These are phyloP conservation scores for sweet orange (Citrus sinensis) DNA, from an alignment of 345 rosid genomes.

Conservation along the genomic window DNA sequence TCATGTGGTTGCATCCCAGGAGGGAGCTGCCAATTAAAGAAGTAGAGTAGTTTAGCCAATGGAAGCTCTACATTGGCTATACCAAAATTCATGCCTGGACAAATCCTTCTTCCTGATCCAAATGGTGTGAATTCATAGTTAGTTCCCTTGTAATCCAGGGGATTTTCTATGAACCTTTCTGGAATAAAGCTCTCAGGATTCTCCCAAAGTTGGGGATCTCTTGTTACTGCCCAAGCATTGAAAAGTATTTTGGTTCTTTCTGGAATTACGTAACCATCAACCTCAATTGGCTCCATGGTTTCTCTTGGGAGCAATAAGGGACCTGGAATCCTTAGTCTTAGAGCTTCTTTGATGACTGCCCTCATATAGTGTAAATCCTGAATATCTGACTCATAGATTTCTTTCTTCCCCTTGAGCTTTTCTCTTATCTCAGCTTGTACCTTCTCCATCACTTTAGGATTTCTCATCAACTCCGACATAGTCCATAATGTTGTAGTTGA, in stretches of 20 bases:
- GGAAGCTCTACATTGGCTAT: conserved; percentile 2
- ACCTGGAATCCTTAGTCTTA: background rate
- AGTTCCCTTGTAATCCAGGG: background rate
- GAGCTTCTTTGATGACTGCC: conserved; percentile 1
- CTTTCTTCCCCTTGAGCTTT: background rate
- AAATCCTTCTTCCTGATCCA: conserved; percentile 7
- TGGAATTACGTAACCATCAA: conserved; percentile 1
- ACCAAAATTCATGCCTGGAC: conserved; percentile 4
- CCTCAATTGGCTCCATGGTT: conserved; percentile 1
- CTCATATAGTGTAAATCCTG: background rate
- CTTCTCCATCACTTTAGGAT: background rate
- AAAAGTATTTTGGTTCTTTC: background rate
- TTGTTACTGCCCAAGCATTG: conserved; percentile 7
- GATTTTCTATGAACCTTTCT: background rate
- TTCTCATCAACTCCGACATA: conserved; percentile 3
- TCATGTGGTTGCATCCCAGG: background rate
- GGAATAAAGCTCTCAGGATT: conserved; percentile 9
- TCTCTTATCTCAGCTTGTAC: background rate
- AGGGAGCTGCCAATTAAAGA: conserved; percentile 5
- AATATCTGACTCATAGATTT: background rate
- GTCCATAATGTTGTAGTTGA: background rate
- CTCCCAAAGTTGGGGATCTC: conserved; percentile 1
- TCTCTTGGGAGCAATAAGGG: conserved; percentile 3
- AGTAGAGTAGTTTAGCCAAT: background rate
- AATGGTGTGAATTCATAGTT: conserved; percentile 2